A percentile compares a stretch with the other conserved stretches of the same genome.
These are phyloP conservation scores for Capsicum chinense DNA, from an alignment of 257 asterid species.

Conservation along the genomic window DNA sequence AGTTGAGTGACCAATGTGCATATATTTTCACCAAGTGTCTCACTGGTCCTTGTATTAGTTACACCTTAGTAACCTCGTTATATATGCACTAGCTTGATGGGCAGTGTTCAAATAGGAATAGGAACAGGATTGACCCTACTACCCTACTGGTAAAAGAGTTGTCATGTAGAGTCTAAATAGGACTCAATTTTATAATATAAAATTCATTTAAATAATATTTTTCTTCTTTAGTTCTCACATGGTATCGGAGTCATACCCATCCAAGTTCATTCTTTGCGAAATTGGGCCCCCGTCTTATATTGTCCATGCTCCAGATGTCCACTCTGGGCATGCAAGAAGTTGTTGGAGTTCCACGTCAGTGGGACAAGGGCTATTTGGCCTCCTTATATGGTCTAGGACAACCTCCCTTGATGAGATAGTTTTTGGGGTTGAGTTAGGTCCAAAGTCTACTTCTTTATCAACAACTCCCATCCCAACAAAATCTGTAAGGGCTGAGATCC, in stretches of 20 bases:
- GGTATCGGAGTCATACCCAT: not conserved
- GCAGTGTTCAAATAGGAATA: not conserved
- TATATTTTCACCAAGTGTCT: not conserved
- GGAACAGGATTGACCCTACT: not conserved
- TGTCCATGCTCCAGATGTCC: not conserved
- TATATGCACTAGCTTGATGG: not conserved
- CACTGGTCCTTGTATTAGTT: not conserved
- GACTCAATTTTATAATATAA: not conserved
- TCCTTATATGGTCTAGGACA: not conserved
- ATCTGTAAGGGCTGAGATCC: too few species aligned
- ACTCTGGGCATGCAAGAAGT: not conserved
- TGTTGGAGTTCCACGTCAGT: not conserved
- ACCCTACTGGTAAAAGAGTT: not conserved
- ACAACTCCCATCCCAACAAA: not conserved
- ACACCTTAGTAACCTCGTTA: not conserved
- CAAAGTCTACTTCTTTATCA: not conserved
- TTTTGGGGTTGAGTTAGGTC: not conserved
- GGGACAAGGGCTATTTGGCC: not conserved
- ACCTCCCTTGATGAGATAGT: not conserved
- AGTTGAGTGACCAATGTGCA: not conserved
- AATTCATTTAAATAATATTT: not conserved
- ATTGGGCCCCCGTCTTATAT: not conserved
- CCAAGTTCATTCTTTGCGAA: not conserved
- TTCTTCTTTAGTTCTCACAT: constrained; percentile 1
- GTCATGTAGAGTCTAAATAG: not conserved